Conservation (phyloP, 805 yeast species). For the Dipodascus geniculatus region DNA sequence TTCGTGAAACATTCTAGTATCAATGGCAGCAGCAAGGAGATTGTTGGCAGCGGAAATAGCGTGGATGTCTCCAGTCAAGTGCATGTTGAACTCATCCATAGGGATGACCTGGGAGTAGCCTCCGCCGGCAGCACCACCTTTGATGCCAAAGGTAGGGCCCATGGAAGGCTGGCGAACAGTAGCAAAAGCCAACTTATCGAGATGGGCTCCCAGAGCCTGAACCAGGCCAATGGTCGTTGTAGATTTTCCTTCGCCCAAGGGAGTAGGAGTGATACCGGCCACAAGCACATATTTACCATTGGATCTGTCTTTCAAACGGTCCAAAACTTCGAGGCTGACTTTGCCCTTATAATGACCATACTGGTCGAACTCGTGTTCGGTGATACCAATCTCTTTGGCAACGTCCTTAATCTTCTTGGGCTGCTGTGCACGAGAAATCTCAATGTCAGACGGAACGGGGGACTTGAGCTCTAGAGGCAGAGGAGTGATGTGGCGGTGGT, state of each 20-base stretch:
- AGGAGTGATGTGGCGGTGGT: conserved; percentile 37
- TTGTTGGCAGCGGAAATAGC: conserved; percentile 92
- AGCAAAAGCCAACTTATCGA: conserved; percentile 74
- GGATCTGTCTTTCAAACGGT: conserved; percentile 49
- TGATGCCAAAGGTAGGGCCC: conserved; percentile 98
- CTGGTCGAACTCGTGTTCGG: conserved; percentile 68
- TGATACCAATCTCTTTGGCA: conserved; percentile 74
- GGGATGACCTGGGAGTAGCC: conserved; percentile 97
- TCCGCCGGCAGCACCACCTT: conserved; percentile 99
- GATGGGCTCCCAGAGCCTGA: conserved; percentile 92
- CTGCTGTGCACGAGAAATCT: conserved; percentile 73
- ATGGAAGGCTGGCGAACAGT: conserved; percentile 95
- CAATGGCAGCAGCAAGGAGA: conserved; percentile 90
- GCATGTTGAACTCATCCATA: conserved; percentile 98
- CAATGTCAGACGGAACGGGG: conserved; percentile 90
- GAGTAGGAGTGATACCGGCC: conserved; percentile 97
- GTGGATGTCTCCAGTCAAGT: conserved; percentile 94
- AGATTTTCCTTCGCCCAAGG: conserved; percentile 95
- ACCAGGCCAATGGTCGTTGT: conserved; percentile 94
- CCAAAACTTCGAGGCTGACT: conserved; percentile 55
- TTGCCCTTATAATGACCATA: conserved; percentile 88
- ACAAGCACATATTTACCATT: conserved; percentile 85
- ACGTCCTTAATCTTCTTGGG: conserved; percentile 72
- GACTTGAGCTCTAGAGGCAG: conserved; percentile 39
- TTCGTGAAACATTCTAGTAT: conserved; percentile 95